A percentile compares a stretch with the other conserved stretches of the same genome.
These are phyloP conservation scores for Monascus purpureus DNA, from an alignment of 495 filamentous ascomycete genomes.

Conservation along the genomic window DNA sequence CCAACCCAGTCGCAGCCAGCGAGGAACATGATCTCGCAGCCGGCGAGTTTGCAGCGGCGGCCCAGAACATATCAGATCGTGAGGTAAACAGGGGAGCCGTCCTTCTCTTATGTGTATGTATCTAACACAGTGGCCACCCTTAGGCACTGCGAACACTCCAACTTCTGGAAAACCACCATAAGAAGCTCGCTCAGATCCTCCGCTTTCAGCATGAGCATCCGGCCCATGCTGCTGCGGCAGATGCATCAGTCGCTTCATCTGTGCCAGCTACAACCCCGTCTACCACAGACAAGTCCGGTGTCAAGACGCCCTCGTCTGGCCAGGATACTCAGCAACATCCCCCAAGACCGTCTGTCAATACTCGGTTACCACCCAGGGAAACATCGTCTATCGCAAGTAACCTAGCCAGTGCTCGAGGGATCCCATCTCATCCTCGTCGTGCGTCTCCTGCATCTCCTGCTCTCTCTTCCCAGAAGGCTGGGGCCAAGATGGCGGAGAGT, in stretches of 20 bases:
- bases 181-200: slow-evolving; percentile 60
- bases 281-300: slow-evolving; percentile 9
- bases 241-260: slow-evolving; percentile 4
- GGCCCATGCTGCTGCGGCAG: slow-evolving; percentile 10
- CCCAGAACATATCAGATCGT: slow-evolving; percentile 54
- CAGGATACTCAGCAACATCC: slow-evolving; percentile 20
- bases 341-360: slow-evolving; percentile 23
- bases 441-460: slow-evolving; percentile 49
- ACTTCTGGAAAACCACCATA: slow-evolving; percentile 77
- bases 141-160: slow-evolving; percentile 69
- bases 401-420: slow-evolving; percentile 76
- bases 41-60: slow-evolving; percentile 74
- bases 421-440: slow-evolving; percentile 53
- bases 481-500: slow-evolving; percentile 51
- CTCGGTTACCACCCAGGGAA: slow-evolving; percentile 45
- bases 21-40: slow-evolving; percentile 83
- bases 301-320: slow-evolving; percentile 15
- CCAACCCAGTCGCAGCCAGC: slow-evolving; percentile 65
- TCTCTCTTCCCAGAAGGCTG: slow-evolving; percentile 59
- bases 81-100: slow-evolving; percentile 37
- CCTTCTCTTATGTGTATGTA: not conserved
- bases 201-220: slow-evolving; percentile 54
- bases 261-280: slow-evolving; percentile 5
- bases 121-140: too few relatives aligned
- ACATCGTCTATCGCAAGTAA: slow-evolving; percentile 85